Base-by-base conservation (phyloP, 163 green algal genomes). In the Prototheca wickerhamii region DNA sequence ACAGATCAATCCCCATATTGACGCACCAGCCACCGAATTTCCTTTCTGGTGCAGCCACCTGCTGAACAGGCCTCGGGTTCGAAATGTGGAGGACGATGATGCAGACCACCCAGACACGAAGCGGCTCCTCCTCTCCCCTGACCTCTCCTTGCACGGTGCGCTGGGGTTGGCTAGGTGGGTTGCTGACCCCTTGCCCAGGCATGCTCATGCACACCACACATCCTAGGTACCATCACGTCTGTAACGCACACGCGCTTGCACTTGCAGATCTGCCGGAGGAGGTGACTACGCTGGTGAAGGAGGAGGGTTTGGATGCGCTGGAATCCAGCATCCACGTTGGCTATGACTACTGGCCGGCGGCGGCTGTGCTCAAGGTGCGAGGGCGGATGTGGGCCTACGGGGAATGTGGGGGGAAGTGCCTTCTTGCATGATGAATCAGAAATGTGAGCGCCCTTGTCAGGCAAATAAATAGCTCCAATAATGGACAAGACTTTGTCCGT, bases 61-160 rank as follows among this genome's bases (percentile, higher is more conserved):
- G 1, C 72, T 95, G 44, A 81, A 92, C 63, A 76, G 72, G 15
- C 84, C 88, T 0, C 76, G 79, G 3, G 61, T 89, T 42, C 70
- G 73, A 10, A 86, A 83, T 60, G 76, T 95, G 8, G 55, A 87
- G 8, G 34, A 74, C 3, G 82, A 91, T 44, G 28, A 15, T 25
- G 58, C 58, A 4, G 52, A 54, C 3, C 30, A 70, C 37, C 25
- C 61, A 0, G 75, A 84, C 21, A 69, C 58, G 17, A 79, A 82
- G 20, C 78, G 95, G 31, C 71, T 95, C 51, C 79, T 95, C 26
- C 71, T 95, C 26, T 71, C 78, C 20, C 76, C 89, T 25, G 44
- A 57, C 23, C 43, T 93, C 0, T 44, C 21, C 15, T 49, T 61
- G 10, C 23, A 42, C 12, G 69, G 71, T 75, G 54, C 30, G n/a